Conservation (phyloP, 352 stramenopile genomes). For the Globisporangium polare region DNA sequence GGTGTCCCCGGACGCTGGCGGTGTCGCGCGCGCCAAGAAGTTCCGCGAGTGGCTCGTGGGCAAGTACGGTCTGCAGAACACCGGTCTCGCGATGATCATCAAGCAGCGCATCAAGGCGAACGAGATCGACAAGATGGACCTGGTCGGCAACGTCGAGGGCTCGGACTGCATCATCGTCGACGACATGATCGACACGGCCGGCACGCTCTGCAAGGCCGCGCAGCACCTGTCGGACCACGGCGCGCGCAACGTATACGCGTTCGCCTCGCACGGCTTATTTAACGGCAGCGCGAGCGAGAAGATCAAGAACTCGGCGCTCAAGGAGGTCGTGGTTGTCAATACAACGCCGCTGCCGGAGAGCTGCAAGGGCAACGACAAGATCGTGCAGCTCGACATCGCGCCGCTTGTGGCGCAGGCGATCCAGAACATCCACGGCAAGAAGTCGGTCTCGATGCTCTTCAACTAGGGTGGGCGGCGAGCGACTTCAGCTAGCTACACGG, state of each 20-base stretch:
- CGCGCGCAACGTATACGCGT: constrained; percentile 98
- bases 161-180: constrained; percentile 99
- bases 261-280: constrained; percentile 98
- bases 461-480: constrained; percentile 75
- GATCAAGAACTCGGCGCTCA: constrained; percentile 89
- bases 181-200: constrained; percentile 99
- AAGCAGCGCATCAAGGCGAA: constrained; percentile 98
- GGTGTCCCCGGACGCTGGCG: constrained; percentile 98
- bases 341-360: constrained; percentile 81
- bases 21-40: constrained; percentile 99
- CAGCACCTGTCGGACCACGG: constrained; percentile 96
- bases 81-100: constrained; percentile 99
- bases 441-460: constrained; percentile 99
- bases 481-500: neutral
- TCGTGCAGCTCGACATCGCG: constrained; percentile 97
- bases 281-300: constrained; percentile 88
- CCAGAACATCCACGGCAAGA: constrained; percentile 99
- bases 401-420: constrained; percentile 98
- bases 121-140: constrained; percentile 98
- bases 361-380: constrained; percentile 95
- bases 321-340: constrained; percentile 91
- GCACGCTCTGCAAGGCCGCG: constrained; percentile 97
- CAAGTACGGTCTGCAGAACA: constrained; percentile 97
- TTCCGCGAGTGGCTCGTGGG: constrained; percentile 98
- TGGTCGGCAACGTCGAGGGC: constrained; percentile 98